A percentile compares a stretch with the other conserved stretches of the same genome.
Evolutionary conservation across 768 basidiomycete species (phyloP).

Genomic region (Pholiota molesta): DNA sequence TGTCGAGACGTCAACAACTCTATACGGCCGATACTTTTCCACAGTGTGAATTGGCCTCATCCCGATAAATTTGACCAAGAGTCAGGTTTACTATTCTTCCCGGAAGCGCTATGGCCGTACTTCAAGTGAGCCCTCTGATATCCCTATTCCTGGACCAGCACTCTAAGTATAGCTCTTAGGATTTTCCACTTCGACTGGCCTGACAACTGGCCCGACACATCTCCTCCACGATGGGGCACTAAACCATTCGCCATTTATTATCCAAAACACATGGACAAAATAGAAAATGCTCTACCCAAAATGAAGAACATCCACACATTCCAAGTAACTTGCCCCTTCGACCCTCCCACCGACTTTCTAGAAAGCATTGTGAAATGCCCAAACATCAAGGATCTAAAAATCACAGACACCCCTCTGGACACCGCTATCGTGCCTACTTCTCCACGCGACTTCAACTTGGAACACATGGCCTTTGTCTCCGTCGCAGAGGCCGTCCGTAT

Average conservation of each 20-base stretch:
- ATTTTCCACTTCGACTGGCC: constrained; percentile 43
- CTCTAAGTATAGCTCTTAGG: constrained; percentile 21
- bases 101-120: constrained; percentile 38
- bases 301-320: constrained; percentile 38
- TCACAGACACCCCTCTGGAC: constrained; percentile 43
- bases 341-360: constrained; percentile 38
- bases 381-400: constrained; percentile 36
- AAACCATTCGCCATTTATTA: constrained; percentile 36
- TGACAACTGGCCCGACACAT: constrained; percentile 45
- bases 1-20: constrained; percentile 16
- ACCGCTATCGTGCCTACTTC: constrained; percentile 34
- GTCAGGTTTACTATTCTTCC: constrained; percentile 40
- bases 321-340: constrained; percentile 42
- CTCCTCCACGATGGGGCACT: constrained; percentile 42
- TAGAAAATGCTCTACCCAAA: constrained; percentile 38
- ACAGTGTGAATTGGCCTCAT: constrained; percentile 43
- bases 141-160: not conserved
- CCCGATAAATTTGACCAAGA: constrained; percentile 38
- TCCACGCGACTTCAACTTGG: constrained; percentile 34
- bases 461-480: constrained; percentile 37
- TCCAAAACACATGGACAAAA: constrained; percentile 38
- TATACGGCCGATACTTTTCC: constrained; percentile 28
- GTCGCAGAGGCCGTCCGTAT: constrained; percentile 44
- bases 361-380: constrained; percentile 37
- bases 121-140: constrained; percentile 34